Conservation (phyloP, 2,329 filamentous ascomycete species). For the Thermothelomyces thermophilus region DNA sequence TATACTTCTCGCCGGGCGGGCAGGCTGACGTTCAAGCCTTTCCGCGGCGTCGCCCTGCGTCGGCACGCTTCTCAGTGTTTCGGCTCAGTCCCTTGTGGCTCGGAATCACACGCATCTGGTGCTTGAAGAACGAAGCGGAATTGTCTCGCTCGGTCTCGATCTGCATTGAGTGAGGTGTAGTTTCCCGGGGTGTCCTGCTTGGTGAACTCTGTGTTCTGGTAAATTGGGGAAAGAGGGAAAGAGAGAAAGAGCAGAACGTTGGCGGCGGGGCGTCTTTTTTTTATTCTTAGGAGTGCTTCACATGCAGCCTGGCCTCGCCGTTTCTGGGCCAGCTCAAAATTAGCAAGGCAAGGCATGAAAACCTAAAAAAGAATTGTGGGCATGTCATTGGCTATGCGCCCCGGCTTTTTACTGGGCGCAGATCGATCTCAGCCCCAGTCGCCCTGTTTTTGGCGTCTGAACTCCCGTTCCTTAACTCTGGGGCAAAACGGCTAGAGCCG, state of each 20-base stretch:
- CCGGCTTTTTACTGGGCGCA: neutral
- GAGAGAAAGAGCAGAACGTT: neutral
- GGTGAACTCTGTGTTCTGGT: neutral
- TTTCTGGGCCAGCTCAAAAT: neutral
- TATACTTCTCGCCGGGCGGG: neutral
- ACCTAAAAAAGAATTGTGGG: conserved; percentile 9
- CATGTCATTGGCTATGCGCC: conserved; percentile 6
- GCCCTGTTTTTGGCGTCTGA: conserved; percentile 13
- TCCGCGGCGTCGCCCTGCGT: conserved; percentile 54
- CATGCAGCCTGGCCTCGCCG: neutral
- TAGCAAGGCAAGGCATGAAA: neutral
- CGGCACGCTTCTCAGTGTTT: conserved; percentile 47
- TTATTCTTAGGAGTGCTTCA: neutral
- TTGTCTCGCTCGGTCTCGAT: conserved; percentile 40
- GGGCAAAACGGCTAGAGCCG: conserved; percentile 1
- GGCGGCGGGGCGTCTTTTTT: conserved; percentile 2
- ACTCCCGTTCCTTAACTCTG: neutral
- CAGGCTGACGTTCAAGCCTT: conserved; percentile 36
- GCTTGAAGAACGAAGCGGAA: conserved; percentile 45
- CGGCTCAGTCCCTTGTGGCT: conserved; percentile 43
- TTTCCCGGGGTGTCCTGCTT: neutral
- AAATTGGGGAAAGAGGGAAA: conserved; percentile 8
- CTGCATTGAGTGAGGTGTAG: conserved; percentile 43
- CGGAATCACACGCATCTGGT: conserved; percentile 50
- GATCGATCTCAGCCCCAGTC: conserved; percentile 16